Evolutionary conservation across 305 asterid genomes (phyloP).

Genomic region (Ajuga reptans): DNA sequence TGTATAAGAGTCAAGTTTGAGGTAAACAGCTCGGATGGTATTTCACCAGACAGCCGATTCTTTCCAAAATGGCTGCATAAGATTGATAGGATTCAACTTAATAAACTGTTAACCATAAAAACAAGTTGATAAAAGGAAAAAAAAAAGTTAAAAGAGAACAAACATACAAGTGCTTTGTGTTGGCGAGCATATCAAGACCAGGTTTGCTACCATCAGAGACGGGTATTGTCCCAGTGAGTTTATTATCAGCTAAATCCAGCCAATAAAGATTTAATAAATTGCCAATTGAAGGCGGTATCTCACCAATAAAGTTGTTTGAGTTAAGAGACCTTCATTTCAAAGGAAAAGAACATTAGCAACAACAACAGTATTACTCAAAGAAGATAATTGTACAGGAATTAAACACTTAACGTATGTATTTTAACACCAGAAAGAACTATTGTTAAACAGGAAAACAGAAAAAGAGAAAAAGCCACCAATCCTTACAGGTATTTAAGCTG

Average conservation of each 20-base stretch:
- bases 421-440: neutral
- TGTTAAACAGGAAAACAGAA: neutral
- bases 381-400: neutral
- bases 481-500: constrained; percentile 57
- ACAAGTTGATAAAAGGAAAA: neutral
- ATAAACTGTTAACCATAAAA: neutral
- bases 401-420: too few species aligned
- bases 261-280: constrained; percentile 38
- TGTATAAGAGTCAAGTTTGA: constrained; percentile 51
- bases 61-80: constrained; percentile 73
- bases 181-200: constrained; percentile 70
- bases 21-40: constrained; percentile 55
- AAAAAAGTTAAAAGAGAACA: neutral
- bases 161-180: constrained; percentile 64
- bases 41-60: constrained; percentile 59
- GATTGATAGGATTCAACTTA: neutral
- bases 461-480: neutral
- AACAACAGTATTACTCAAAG: neutral
- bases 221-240: constrained; percentile 61
- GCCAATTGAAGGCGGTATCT: constrained; percentile 59
- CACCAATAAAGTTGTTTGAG: constrained; percentile 55
- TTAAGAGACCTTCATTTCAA: constrained; percentile 56
- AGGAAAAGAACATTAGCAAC: constrained; percentile 8
- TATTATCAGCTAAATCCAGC: constrained; percentile 83
- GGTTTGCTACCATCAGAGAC: constrained; percentile 49